A percentile compares a stretch with the other conserved stretches of the same genome.
Conservation (phyloP, 495 filamentous ascomycete genomes). For the Ramalina peruviana region DNA sequence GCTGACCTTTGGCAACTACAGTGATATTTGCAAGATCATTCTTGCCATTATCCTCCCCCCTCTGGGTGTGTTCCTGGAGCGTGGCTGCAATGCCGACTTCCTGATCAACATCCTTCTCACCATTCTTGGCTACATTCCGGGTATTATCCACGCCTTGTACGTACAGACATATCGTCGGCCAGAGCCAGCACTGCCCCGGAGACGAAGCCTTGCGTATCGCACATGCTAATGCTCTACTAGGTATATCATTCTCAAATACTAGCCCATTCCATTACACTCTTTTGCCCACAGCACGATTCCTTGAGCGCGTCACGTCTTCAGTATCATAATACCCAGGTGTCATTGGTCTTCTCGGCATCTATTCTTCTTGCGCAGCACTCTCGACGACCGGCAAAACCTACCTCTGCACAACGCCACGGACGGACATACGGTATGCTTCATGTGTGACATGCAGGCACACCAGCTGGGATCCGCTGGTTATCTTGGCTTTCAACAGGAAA, state of each 20-base stretch:
- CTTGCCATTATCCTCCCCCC: constrained; percentile 78
- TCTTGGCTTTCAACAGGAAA: too few relatives aligned
- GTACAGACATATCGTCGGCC: constrained; percentile 11
- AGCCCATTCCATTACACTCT: constrained; percentile 4
- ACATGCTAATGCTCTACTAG: constrained; percentile 19
- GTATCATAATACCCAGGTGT: too few relatives aligned
- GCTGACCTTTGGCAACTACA: constrained; percentile 19
- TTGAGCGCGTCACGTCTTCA: too few relatives aligned
- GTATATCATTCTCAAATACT: constrained; percentile 46
- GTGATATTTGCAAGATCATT: constrained; percentile 88
- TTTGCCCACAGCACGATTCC: background rate
- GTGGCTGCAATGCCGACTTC: constrained; percentile 68
- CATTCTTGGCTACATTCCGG: constrained; percentile 67
- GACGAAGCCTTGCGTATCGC: background rate
- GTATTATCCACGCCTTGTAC: constrained; percentile 62
- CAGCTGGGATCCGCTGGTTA: too few relatives aligned
- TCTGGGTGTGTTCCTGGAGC: constrained; percentile 82
- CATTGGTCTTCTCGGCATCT: too few relatives aligned
- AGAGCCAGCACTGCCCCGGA: background rate
- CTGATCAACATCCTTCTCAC: constrained; percentile 81
- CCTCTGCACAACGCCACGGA: too few relatives aligned
- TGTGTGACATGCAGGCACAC: too few relatives aligned
- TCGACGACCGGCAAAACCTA: too few relatives aligned
- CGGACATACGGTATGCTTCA: too few relatives aligned
- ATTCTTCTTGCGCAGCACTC: too few relatives aligned